These are phyloP conservation scores for Talaromyces wortmannii DNA, from an alignment of 495 filamentous ascomycete genomes.

Conservation along the genomic window DNA sequence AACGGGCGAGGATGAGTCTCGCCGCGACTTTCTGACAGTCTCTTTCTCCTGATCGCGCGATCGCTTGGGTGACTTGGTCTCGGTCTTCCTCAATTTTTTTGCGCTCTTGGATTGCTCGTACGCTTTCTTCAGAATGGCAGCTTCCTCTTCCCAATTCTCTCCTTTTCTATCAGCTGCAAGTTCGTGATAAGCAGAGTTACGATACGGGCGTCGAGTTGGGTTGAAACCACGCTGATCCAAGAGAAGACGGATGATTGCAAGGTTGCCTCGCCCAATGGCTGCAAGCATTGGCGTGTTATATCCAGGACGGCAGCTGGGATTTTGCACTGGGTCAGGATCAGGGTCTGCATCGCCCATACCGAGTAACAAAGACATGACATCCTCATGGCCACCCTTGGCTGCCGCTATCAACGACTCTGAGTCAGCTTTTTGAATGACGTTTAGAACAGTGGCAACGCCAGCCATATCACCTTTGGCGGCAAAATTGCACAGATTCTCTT, in stretches of 20 bases:
- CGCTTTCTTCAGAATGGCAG: slow-evolving; percentile 70
- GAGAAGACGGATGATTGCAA: slow-evolving; percentile 72
- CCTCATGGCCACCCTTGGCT: slow-evolving; percentile 84
- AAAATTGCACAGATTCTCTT: slow-evolving; percentile 69
- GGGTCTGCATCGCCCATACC: slow-evolving; percentile 74
- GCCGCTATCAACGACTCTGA: slow-evolving; percentile 82
- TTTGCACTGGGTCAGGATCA: slow-evolving; percentile 60
- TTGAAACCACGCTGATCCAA: slow-evolving; percentile 73
- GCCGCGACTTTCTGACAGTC: slow-evolving; percentile 37
- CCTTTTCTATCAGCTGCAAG: slow-evolving; percentile 75
- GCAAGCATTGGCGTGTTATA: slow-evolving; percentile 88
- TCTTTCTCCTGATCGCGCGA: slow-evolving; percentile 51
- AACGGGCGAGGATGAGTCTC: slow-evolving; percentile 44
- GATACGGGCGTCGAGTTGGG: slow-evolving; percentile 58
- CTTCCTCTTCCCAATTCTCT: slow-evolving; percentile 84
- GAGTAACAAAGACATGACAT: slow-evolving; percentile 77
- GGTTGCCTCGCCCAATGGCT: slow-evolving; percentile 85
- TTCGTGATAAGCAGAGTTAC: slow-evolving; percentile 74
- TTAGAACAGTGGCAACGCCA: slow-evolving; percentile 71
- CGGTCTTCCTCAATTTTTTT: slow-evolving; percentile 31
- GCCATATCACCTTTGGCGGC: slow-evolving; percentile 77
- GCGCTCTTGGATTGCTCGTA: slow-evolving; percentile 56
- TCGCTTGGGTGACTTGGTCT: slow-evolving; percentile 47
- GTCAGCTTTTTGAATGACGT: slow-evolving; percentile 70
- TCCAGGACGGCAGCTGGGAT: slow-evolving; percentile 35